These are phyloP conservation scores for Fraxinus albicans DNA, from an alignment of 305 asterid genomes.

Conservation along the genomic window DNA sequence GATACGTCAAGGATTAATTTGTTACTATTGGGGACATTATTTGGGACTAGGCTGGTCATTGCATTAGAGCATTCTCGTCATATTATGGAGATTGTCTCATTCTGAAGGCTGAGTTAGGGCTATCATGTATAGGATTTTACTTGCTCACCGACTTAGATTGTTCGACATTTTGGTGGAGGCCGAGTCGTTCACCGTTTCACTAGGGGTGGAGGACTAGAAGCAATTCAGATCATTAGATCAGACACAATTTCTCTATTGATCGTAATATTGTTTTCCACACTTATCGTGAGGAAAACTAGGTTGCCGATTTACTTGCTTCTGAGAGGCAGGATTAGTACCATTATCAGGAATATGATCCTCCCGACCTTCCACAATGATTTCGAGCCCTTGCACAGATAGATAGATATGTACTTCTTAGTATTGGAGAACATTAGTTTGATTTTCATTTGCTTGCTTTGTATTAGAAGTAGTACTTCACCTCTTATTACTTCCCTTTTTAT, in stretches of 20 bases:
- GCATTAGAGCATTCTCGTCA: not conserved
- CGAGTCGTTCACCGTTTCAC: not conserved
- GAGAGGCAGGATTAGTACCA: not conserved
- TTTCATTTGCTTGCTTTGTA: not conserved
- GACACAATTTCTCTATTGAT: not conserved
- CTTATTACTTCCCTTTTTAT: not conserved
- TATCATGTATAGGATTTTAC: not conserved
- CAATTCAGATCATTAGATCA: not conserved
- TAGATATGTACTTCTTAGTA: not conserved
- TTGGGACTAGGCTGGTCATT: not conserved
- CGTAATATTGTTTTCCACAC: not conserved
- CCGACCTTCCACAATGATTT: not conserved
- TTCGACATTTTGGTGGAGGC: not conserved
- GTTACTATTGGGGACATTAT: not conserved
- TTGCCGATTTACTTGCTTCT: not conserved
- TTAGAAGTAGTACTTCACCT: not conserved
- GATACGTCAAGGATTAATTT: not conserved
- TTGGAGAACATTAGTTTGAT: not conserved
- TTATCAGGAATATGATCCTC: not conserved
- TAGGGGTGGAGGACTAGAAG: not conserved
- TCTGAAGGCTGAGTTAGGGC: not conserved
- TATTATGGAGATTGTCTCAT: not conserved
- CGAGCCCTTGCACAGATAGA: not conserved
- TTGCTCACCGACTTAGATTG: not conserved
- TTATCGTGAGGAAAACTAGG: not conserved